phyloP scores from a whole-genome alignment of 1,284 basidiomycete species.

The Tetrapyrgos nigripes region DNA sequence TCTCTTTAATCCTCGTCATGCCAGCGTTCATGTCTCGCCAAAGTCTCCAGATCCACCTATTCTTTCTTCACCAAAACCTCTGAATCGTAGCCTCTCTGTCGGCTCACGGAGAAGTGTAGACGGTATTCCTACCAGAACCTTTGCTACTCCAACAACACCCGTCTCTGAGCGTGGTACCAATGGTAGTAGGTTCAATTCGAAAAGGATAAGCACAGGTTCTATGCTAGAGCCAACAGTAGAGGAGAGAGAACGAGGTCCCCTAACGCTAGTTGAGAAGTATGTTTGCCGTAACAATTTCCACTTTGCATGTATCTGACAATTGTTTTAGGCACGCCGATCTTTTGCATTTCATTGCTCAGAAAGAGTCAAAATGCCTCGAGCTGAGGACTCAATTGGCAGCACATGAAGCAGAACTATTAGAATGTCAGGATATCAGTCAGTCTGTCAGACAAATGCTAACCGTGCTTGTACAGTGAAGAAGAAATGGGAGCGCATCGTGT shows the following conservation, averaged over 20 bases:
- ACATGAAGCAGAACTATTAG: slow-evolving; percentile 74
- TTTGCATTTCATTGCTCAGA: slow-evolving; percentile 80
- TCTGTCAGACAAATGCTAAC: slow-evolving; percentile 1
- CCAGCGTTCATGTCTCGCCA: slow-evolving; percentile 12
- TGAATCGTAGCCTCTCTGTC: slow-evolving; percentile 10
- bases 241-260: slow-evolving; percentile 43
- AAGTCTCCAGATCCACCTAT: slow-evolving; percentile 9
- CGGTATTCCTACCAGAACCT: background rate
- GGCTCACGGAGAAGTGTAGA: slow-evolving; percentile 13
- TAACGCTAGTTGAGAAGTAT: slow-evolving; percentile 69
- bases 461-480: slow-evolving; percentile 60
- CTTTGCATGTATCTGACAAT: slow-evolving; percentile 4
- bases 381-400: slow-evolving; percentile 70
- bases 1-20: slow-evolving; percentile 20
- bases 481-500: slow-evolving; percentile 82
- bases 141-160: slow-evolving; percentile 2
- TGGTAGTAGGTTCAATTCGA: background rate
- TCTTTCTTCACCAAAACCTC: background rate
- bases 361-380: slow-evolving; percentile 82
- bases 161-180: background rate
- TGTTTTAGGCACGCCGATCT: slow-evolving; percentile 72
- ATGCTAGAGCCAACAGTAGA: slow-evolving; percentile 10
- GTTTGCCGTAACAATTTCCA: slow-evolving; percentile 14
- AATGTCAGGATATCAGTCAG: slow-evolving; percentile 48
- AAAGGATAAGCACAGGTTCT: slow-evolving; percentile 15